Evolutionary conservation across 306 rosid genomes (phyloP).

Genomic region (Bauhinia variegata): DNA sequence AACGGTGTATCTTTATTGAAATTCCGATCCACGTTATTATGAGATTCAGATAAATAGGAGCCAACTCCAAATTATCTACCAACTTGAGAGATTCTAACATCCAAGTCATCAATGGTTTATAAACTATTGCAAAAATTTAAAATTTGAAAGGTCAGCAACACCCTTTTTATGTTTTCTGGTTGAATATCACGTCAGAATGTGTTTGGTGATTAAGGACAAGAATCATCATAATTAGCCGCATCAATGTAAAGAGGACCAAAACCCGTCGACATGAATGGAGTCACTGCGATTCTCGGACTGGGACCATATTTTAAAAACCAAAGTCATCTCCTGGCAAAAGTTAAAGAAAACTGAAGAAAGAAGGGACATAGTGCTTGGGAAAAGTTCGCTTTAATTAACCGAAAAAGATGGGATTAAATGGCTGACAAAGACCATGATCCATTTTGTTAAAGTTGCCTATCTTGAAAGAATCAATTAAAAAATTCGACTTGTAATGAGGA

Average conservation of each 20-base stretch:
- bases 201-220: not conserved
- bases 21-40: too few relatives aligned
- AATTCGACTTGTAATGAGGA: conserved; percentile 21
- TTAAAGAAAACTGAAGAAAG: not conserved
- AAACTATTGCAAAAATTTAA: too few relatives aligned
- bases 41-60: too few relatives aligned
- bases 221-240: not conserved
- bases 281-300: too few relatives aligned
- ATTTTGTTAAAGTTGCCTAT: conserved; percentile 32
- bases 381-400: conserved; percentile 34
- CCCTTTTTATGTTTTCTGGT: too few relatives aligned
- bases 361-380: conserved; percentile 45
- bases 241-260: not conserved
- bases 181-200: not conserved
- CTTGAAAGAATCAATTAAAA: conserved; percentile 35
- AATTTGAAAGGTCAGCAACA: too few relatives aligned
- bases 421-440: not conserved
- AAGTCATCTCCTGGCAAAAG: not conserved
- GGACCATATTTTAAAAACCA: too few relatives aligned
- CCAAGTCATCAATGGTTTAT: too few relatives aligned
- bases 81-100: too few relatives aligned
- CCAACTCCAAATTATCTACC: too few relatives aligned
- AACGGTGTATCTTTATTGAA: too few relatives aligned
- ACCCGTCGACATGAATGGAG: too few relatives aligned
- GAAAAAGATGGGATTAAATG: conserved; percentile 11